These are phyloP conservation scores for Blastosporella zonata DNA, from an alignment of 1,284 basidiomycete species.

Conservation along the genomic window DNA sequence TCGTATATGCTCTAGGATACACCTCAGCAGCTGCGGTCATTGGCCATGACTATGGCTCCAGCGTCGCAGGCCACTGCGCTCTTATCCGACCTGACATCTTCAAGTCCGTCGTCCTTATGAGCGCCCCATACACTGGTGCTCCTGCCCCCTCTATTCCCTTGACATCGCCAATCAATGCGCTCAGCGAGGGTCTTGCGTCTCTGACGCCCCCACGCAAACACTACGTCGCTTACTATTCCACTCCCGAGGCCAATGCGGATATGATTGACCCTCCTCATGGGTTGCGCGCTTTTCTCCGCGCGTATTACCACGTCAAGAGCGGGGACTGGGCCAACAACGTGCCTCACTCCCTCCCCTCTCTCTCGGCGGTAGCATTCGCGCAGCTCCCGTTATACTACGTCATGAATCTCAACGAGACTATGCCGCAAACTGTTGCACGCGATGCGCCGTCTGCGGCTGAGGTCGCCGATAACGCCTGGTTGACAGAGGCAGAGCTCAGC, in stretches of 20 bases:
- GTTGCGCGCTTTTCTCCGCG: conserved; percentile 49
- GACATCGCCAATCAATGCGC: conserved; percentile 9
- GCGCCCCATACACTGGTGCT: conserved; percentile 49
- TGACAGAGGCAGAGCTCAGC: conserved; percentile 45
- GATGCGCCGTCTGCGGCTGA: conserved; percentile 26
- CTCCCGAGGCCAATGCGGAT: conserved; percentile 44
- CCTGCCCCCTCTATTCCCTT: conserved; percentile 28
- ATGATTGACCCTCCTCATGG: conserved; percentile 41
- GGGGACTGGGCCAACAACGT: conserved; percentile 45
- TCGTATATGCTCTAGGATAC: conserved; percentile 52
- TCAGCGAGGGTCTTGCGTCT: conserved; percentile 32
- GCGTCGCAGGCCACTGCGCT: conserved; percentile 48
- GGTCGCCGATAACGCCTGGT: conserved; percentile 38
- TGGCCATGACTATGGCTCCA: conserved; percentile 61
- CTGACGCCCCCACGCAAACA: conserved; percentile 56
- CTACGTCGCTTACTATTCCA: conserved; percentile 51
- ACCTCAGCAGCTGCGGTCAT: conserved; percentile 44
- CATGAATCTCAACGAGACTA: conserved; percentile 50
- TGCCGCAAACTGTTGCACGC: conserved; percentile 44
- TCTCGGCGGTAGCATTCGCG: conserved; percentile 32
- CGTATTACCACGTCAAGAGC: conserved; percentile 61
- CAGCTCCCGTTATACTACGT: conserved; percentile 60
- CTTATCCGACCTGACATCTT: conserved; percentile 57
- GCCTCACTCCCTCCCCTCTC: conserved; percentile 35
- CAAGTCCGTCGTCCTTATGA: conserved; percentile 55